Conservation (phyloP, 2,329 filamentous ascomycete species). For the Helotiales sp. region DNA sequence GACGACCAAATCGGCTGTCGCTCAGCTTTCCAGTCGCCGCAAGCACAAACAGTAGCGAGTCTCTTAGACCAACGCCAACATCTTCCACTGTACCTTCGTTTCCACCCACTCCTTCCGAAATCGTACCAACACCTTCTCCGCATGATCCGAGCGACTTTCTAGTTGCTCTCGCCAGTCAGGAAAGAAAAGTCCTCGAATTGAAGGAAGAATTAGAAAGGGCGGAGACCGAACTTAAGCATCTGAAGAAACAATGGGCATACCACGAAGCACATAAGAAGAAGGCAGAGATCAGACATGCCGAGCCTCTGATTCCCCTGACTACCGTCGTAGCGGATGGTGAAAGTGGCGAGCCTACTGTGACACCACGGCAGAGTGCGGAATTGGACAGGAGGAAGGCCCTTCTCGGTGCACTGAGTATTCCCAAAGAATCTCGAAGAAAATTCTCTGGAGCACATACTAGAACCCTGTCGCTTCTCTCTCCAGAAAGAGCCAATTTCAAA, state of each 20-base stretch:
- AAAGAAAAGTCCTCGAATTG: slow-evolving; percentile 85
- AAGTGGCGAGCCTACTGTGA: slow-evolving; percentile 25
- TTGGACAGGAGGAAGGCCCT: slow-evolving; percentile 73
- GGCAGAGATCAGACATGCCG: slow-evolving; percentile 60
- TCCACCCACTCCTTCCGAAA: slow-evolving; percentile 29
- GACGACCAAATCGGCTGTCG: slow-evolving; percentile 34
- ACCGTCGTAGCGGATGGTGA: slow-evolving; percentile 19
- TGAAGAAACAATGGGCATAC: slow-evolving; percentile 82
- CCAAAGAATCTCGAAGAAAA: slow-evolving; percentile 51
- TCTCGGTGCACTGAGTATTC: slow-evolving; percentile 49
- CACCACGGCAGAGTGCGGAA: slow-evolving; percentile 49
- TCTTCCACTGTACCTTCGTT: slow-evolving; percentile 30
- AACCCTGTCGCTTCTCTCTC: slow-evolving; percentile 81
- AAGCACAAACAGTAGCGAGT: slow-evolving; percentile 25
- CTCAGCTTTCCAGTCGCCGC: slow-evolving; percentile 35
- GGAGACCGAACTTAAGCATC: slow-evolving; percentile 69
- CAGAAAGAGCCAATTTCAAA: slow-evolving; percentile 32
- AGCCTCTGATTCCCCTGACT: slow-evolving; percentile 57
- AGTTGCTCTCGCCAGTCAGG: slow-evolving; percentile 87
- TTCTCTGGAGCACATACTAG: slow-evolving; percentile 65
- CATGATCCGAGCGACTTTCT: slow-evolving; percentile 56
- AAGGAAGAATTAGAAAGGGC: slow-evolving; percentile 85
- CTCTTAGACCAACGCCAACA: slow-evolving; percentile 29
- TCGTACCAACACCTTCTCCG: slow-evolving; percentile 24
- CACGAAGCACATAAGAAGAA: slow-evolving; percentile 78